These are phyloP conservation scores for Crepidotus variabilis DNA, from an alignment of 768 basidiomycete species.

Conservation along the genomic window DNA sequence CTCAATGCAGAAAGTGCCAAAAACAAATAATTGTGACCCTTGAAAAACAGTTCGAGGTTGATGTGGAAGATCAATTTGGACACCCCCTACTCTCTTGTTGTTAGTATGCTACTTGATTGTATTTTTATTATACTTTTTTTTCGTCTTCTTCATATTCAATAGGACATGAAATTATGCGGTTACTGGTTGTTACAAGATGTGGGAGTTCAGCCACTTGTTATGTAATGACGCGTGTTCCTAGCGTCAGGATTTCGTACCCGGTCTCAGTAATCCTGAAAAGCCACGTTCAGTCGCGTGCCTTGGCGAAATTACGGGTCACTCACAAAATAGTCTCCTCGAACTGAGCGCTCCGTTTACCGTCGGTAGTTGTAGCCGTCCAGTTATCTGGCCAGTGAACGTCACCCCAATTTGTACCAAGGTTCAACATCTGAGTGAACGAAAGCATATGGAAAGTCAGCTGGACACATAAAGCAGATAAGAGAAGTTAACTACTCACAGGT, in stretches of 20 bases:
- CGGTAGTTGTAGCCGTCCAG: slow-evolving; percentile 93
- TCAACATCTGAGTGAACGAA: slow-evolving; percentile 72
- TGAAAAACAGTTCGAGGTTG: not conserved
- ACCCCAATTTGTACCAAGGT: slow-evolving; percentile 75
- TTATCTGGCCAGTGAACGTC: slow-evolving; percentile 89
- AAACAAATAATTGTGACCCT: slow-evolving; percentile 21
- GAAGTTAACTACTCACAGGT: slow-evolving; percentile 42
- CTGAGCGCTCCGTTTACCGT: slow-evolving; percentile 90
- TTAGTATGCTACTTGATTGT: not conserved
- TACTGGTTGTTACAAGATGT: not conserved
- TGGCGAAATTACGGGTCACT: slow-evolving; percentile 26
- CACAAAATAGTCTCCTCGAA: slow-evolving; percentile 97
- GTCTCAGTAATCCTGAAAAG: slow-evolving; percentile 78
- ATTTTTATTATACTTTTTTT: not conserved
- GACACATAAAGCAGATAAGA: slow-evolving; percentile 5
- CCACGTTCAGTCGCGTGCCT: not conserved
- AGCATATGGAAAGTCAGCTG: slow-evolving; percentile 1
- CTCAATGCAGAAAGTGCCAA: slow-evolving; percentile 60
- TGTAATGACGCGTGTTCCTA: slow-evolving; percentile 24
- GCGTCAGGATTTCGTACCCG: slow-evolving; percentile 86
- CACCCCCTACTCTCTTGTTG: not conserved
- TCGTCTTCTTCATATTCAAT: not conserved
- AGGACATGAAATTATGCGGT: not conserved
- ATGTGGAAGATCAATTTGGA: not conserved
- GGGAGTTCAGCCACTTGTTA: not conserved